Evolutionary conservation across 169 alveolate genomes (phyloP).

Genomic region (Eimeria brunetti): DNA sequence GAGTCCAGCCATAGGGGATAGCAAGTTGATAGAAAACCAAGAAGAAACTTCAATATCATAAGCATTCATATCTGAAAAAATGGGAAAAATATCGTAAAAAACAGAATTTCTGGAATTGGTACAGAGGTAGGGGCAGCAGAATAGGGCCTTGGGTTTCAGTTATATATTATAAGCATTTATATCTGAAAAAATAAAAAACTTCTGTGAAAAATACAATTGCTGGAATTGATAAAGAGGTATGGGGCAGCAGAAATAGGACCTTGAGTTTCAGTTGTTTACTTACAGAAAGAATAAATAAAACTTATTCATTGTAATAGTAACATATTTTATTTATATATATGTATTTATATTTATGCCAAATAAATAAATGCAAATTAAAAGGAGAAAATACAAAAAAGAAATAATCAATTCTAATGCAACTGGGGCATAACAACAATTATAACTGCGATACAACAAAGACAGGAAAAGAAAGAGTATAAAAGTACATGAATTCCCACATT

Average conservation of each 20-base stretch:
- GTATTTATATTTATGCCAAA: too few species aligned
- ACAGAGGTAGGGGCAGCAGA: too few species aligned
- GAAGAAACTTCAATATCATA: constrained; percentile 27
- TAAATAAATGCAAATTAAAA: background rate
- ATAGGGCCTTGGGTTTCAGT: background rate
- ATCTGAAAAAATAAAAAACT: background rate
- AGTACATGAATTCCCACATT: too few species aligned
- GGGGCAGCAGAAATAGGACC: too few species aligned
- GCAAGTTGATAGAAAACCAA: constrained; percentile 11
- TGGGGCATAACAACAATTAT: too few species aligned
- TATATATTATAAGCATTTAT: background rate
- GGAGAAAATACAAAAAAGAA: too few species aligned
- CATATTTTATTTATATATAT: too few species aligned
- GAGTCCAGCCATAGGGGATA: background rate
- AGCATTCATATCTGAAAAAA: background rate
- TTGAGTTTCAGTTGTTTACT: background rate
- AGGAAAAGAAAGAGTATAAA: too few species aligned
- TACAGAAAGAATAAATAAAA: too few species aligned
- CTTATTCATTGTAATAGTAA: too few species aligned
- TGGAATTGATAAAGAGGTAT: background rate
- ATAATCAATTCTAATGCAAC: too few species aligned
- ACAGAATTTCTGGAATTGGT: background rate
- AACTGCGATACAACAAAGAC: too few species aligned
- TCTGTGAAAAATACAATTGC: background rate
- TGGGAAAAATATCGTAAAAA: background rate